Evolutionary conservation across 805 yeast genomes (phyloP), one percentile per base, ranked within the genome.

Genomic region (Cyberlindnera samutprakarnensis): DNA sequence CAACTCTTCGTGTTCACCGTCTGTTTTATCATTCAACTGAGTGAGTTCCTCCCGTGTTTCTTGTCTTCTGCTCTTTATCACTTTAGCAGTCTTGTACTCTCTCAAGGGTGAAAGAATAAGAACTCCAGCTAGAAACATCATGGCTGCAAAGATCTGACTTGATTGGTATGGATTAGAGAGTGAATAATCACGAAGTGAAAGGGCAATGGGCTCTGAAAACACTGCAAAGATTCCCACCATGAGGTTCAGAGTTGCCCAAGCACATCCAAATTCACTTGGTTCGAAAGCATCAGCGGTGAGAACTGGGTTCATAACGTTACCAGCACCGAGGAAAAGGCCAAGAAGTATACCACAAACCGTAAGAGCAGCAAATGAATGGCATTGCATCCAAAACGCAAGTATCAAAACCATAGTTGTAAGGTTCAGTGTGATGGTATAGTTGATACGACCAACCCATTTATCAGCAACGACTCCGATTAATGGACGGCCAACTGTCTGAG

Each of bases 101-200:
- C 86, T 59, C 13, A 73, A 49, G 1, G 70, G 54, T 2, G 68
- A 31, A 33, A 69, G 51, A 18, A 68, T 36, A 2, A 73, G 4
- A 6, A 67, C 49, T 0, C 70, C 70, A 11, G 53, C 56, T 11
- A 68, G 47, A 40, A 63, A 68, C 31, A 70, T 53, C 7, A 64
- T 44, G 1, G 81, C 85, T 2, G 74, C 64, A 51, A 74, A 75
- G 1, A 75, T 63, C 44, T 77, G 84, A 0, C 79, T 62, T 42
- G 75, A 63, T n/a, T 68, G 44, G 42, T 66, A 78, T 2, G 83
- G 83, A 8, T 41, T 39, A 8, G 38, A 30, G 6, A 46, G 22
- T 0, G 32, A 16, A 12, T 43, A 26, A 10, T 47, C 56, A 30
- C 56, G 61, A 27, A 74, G 44, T 1, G 71, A 60, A 30, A 75